Conservation (phyloP, 805 yeast genomes). For the Babjeviella inositovora region DNA sequence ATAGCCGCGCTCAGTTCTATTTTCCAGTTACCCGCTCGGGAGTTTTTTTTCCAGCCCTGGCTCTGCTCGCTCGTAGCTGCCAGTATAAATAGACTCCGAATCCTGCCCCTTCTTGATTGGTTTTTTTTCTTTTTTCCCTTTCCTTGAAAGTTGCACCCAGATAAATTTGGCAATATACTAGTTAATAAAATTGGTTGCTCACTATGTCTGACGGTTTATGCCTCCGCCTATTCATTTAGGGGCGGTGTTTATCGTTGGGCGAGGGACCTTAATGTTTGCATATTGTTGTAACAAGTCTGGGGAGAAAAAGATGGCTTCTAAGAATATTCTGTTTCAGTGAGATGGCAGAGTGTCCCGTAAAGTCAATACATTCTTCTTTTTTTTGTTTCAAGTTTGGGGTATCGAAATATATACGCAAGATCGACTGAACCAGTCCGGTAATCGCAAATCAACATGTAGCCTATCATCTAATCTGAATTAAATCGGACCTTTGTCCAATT, state of each 20-base stretch:
- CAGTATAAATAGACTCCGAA: too few species aligned
- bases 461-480: too few species aligned
- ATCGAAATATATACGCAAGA: too few species aligned
- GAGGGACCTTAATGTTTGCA: slow-evolving; percentile 6
- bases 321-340: slow-evolving; percentile 9
- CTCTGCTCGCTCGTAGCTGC: neutral
- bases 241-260: slow-evolving; percentile 5
- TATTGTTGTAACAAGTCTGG: slow-evolving; percentile 10
- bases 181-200: slow-evolving; percentile 4
- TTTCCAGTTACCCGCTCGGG: slow-evolving; percentile 1
- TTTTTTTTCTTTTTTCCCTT: slow-evolving; percentile 3
- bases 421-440: too few species aligned
- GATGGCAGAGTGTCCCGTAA: slow-evolving; percentile 15
- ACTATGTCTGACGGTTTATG: slow-evolving; percentile 3
- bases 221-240: slow-evolving; percentile 17
- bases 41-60: neutral
- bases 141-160: slow-evolving; percentile 13
- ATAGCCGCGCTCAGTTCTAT: neutral
- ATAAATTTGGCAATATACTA: slow-evolving; percentile 8
- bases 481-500: too few species aligned
- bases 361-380: slow-evolving; percentile 14
- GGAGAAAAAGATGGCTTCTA: slow-evolving; percentile 11
- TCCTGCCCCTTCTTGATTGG: neutral
- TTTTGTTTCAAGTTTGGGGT: too few species aligned
- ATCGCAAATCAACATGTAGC: too few species aligned